These are phyloP conservation scores for Ilyonectria sp. DNA, from an alignment of 2,329 filamentous ascomycete species.

Conservation along the genomic window DNA sequence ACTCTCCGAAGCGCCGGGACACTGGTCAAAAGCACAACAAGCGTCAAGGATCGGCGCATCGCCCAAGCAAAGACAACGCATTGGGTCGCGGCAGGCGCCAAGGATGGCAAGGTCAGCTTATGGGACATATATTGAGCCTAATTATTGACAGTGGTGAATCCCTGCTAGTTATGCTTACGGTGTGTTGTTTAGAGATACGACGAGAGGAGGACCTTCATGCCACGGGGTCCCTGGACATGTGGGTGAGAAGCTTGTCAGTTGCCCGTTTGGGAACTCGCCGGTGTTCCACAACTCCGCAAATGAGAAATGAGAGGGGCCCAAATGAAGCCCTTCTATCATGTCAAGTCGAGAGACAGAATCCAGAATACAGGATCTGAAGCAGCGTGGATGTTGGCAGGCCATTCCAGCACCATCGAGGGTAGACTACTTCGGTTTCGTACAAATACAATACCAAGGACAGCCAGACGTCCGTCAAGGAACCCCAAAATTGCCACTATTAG, in stretches of 20 bases:
- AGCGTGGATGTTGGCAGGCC: background rate
- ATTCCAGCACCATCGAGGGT: background rate
- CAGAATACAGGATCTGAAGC: background rate
- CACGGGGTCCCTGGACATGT: background rate
- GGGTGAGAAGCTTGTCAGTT: background rate
- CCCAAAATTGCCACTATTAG: background rate
- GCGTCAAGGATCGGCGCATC: slow-evolving; percentile 75
- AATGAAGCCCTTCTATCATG: background rate
- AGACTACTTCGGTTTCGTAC: background rate
- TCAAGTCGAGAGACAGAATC: background rate
- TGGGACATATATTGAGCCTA: slow-evolving; percentile 88
- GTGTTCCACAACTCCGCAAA: background rate
- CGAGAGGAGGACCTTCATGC: background rate
- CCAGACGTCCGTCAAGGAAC: background rate
- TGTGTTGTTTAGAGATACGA: background rate
- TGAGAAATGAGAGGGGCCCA: background rate
- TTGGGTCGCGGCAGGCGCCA: slow-evolving; percentile 92
- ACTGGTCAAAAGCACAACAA: slow-evolving; percentile 36
- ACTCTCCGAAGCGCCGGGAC: background rate
- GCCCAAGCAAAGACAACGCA: slow-evolving; percentile 79
- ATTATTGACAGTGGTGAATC: background rate
- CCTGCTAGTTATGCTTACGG: slow-evolving; percentile 7
- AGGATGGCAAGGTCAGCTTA: slow-evolving; percentile 94
- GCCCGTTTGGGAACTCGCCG: background rate
- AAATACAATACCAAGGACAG: background rate